Conservation (phyloP, 2,329 filamentous ascomycete genomes). For the Pseudocercospora musae region DNA sequence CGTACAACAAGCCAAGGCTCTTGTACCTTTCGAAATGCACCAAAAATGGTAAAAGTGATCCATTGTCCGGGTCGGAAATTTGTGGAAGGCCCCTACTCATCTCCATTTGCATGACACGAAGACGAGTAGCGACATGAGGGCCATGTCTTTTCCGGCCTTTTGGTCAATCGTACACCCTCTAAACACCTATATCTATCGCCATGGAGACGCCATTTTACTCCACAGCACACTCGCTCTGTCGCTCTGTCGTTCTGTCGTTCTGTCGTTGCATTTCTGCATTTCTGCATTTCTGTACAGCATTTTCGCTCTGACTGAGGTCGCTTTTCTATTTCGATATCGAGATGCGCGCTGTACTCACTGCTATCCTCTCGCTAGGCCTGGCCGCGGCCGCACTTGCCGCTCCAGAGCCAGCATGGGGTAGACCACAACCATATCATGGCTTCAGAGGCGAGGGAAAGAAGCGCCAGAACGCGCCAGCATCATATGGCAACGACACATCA, state of each 20-base stretch:
- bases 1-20: slow-evolving; percentile 4
- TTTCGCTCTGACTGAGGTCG: not conserved
- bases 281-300: not conserved
- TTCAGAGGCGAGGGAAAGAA: slow-evolving; percentile 21
- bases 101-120: not conserved
- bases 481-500: slow-evolving; percentile 6
- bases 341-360: not conserved
- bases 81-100: not conserved
- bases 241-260: not conserved
- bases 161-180: not conserved
- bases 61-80: not conserved
- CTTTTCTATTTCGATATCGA: not conserved
- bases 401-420: not conserved
- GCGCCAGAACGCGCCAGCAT: slow-evolving; percentile 2
- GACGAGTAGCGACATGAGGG: not conserved
- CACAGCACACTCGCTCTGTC: not conserved
- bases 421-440: slow-evolving; percentile 4
- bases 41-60: not conserved
- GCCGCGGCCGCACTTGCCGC: not conserved
- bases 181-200: not conserved
- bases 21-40: not conserved
- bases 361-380: not conserved
- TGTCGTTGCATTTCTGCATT: no score
- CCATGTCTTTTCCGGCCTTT: not conserved
- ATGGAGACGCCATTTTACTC: not conserved